Conservation (phyloP, 805 yeast species). For the Nakazawaea molendinolei region DNA sequence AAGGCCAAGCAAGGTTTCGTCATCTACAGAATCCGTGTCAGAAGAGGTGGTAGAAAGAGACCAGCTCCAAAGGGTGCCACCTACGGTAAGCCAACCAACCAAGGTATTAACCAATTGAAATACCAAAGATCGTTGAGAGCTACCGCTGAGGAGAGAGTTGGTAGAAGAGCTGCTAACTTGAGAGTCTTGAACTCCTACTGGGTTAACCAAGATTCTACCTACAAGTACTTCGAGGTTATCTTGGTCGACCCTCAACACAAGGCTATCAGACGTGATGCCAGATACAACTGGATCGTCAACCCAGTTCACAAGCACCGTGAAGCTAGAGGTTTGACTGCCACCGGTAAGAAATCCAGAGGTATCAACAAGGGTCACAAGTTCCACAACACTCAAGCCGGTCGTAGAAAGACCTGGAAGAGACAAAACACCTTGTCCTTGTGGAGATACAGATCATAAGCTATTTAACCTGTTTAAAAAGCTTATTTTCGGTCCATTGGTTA, state of each 20-base stretch:
- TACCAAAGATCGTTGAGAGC: conserved; percentile 98
- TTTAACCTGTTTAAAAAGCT: conserved; percentile 6
- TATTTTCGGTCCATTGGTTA: too few species aligned
- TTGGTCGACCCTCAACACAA: conserved; percentile 96
- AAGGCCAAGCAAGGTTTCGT: conserved; percentile 99
- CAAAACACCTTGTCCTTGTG: conserved; percentile 97
- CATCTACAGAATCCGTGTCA: conserved; percentile 97
- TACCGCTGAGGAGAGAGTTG: conserved; percentile 99
- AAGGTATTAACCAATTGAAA: conserved; percentile 98
- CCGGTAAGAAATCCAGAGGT: conserved; percentile 99
- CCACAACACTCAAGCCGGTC: conserved; percentile 98
- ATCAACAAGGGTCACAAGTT: conserved; percentile 99
- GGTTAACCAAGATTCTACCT: conserved; percentile 99
- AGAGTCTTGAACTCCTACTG: conserved; percentile 99
- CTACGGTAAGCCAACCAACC: conserved; percentile 99
- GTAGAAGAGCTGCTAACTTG: conserved; percentile 97
- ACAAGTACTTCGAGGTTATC: conserved; percentile 98
- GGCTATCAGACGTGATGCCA: conserved; percentile 97
- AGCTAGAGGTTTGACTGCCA: conserved; percentile 96
- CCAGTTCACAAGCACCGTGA: conserved; percentile 99
- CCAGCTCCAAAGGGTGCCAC: conserved; percentile 99
- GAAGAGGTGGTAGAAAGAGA: conserved; percentile 99
- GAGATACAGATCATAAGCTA: conserved; percentile 91
- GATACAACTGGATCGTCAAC: conserved; percentile 99
- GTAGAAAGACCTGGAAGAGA: conserved; percentile 99